Base-by-base conservation (phyloP, 2,329 filamentous ascomycete genomes). In the Diaporthe destruens region DNA sequence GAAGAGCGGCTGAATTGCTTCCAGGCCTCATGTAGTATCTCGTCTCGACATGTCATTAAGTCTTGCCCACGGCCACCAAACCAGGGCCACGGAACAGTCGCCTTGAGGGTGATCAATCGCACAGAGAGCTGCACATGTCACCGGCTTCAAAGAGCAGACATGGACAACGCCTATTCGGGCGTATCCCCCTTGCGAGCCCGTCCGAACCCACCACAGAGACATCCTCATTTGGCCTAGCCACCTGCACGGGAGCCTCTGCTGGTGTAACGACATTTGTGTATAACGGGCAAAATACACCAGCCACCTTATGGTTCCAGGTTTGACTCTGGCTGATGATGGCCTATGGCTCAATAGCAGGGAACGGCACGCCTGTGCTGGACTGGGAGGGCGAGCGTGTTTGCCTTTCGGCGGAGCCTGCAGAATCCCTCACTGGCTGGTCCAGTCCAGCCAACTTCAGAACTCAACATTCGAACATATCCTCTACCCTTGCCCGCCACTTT, bases 221-320 rank as follows among this genome's bases (percentile, higher is more conserved):
- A 6, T 8, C 29, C n/a, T 65, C 20, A 65, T n/a, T 23, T 65
- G 61, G 61, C 29, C 29, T 65, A 36, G 3, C 44, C 44, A 34
- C 12, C 61, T 36, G 44, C 61, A 51, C 12, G 20, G n/a, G 12
- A 51, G 44, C 44, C 12, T 11, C 44, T 36, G 32, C 29, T 36
- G 20, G 29, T 34, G 44, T 32, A 2, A 65, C 32, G 7, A 6
- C 12, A 25, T 8, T 34, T 14, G 20, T 34, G 11, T 36, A 29
- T 20, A 36, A 23, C 20, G 59, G 59, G 59, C 59, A 65, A 51
- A 65, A 51, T 51, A 36, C 59, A 32, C 25, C 16, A 12, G 14
- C 39, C 39, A 29, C 42, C 39, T 4, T 6, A 25, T 47, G 57
- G 3, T 18, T 39, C 25, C 25, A 47, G 16, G 20, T 44, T 47